Evolutionary conservation across 345 rosid genomes (phyloP).

Genomic region (Mallotus nudiflorus): DNA sequence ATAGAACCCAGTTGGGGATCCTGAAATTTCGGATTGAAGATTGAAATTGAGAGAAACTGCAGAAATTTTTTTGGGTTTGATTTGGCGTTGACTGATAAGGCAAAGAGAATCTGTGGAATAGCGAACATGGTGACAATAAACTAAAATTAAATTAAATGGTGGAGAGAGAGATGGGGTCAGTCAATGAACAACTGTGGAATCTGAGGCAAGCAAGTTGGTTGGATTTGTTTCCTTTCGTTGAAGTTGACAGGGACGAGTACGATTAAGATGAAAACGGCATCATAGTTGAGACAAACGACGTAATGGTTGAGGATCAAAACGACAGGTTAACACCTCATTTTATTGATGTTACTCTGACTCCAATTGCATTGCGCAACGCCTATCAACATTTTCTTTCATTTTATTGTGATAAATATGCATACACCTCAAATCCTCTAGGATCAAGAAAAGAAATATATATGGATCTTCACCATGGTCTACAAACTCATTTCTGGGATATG

Average conservation of each 20-base stretch:
- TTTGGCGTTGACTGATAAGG: slow-evolving; percentile 16
- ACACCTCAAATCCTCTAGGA: no score
- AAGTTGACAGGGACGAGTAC: not conserved
- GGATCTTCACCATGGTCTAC: no score
- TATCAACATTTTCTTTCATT: no score
- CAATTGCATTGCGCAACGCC: no score
- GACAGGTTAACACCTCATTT: no score
- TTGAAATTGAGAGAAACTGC: not conserved
- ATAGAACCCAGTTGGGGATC: slow-evolving; percentile 13
- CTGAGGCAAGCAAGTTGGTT: not conserved
- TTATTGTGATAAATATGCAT: no score
- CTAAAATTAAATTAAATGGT: not conserved
- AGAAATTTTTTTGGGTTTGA: slow-evolving; percentile 11
- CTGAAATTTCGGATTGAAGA: not conserved
- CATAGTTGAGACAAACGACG: not conserved
- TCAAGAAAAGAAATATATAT: no score
- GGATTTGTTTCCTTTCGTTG: not conserved
- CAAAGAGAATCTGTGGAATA: not conserved
- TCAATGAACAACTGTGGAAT: slow-evolving; percentile 5
- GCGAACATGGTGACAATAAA: not conserved
- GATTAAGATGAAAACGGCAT: not conserved
- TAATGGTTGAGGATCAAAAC: no score
- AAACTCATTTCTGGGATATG: no score
- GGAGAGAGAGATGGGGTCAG: not conserved
- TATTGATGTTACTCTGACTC: no score